These are phyloP conservation scores for Rhizopogon sp. DNA, from an alignment of 768 basidiomycete genomes.

Conservation along the genomic window DNA sequence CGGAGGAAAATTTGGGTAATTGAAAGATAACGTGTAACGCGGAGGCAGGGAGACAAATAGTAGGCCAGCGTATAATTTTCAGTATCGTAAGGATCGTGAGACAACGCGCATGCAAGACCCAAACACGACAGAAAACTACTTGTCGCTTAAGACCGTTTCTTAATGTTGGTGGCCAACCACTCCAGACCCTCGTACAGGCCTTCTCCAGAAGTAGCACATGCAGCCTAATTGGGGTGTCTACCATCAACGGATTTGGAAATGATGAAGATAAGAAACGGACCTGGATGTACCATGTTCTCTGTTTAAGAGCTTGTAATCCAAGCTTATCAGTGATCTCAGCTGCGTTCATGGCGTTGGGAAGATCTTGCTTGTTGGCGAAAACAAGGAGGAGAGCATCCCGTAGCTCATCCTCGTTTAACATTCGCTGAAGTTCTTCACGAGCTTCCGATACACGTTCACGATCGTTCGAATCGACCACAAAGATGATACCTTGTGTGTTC, in stretches of 20 bases:
- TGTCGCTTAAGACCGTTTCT: slow-evolving; percentile 62
- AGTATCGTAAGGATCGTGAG: slow-evolving; percentile 57
- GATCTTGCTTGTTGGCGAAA: slow-evolving; percentile 99
- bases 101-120: slow-evolving; percentile 50
- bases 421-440: slow-evolving; percentile 97
- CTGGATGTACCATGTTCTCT: slow-evolving; percentile 98
- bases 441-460: slow-evolving; percentile 99
- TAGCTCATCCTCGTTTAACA: slow-evolving; percentile 99
- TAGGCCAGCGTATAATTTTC: slow-evolving; percentile 47
- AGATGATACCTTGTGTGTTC: slow-evolving; percentile 99
- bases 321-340: slow-evolving; percentile 99
- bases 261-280: slow-evolving; percentile 35
- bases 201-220: slow-evolving; percentile 97
- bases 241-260: slow-evolving; percentile 10
- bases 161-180: slow-evolving; percentile 92
- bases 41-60: slow-evolving; percentile 28
- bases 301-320: slow-evolving; percentile 93
- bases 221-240: slow-evolving; percentile 53
- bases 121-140: slow-evolving; percentile 27
- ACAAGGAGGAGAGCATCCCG: slow-evolving; percentile 97
- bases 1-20: slow-evolving; percentile 18
- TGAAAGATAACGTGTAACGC: slow-evolving; percentile 21
- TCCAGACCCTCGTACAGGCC: slow-evolving; percentile 98
- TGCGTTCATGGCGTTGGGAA: slow-evolving; percentile 99
- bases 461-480: slow-evolving; percentile 99